Base-by-base conservation (phyloP, 768 basidiomycete species). In the Mycena vitilis region DNA sequence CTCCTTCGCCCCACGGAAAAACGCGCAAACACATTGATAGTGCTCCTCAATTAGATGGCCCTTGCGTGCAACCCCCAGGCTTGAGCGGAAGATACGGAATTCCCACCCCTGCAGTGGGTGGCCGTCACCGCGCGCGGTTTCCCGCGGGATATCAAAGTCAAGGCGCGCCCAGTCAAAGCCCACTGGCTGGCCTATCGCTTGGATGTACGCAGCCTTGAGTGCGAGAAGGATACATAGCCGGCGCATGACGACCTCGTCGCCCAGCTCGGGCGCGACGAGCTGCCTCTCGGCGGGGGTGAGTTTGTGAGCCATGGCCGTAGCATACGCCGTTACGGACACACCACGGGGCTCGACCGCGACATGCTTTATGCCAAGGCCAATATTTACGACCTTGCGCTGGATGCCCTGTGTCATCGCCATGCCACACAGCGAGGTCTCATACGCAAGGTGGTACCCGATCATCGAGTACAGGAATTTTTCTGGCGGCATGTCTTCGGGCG, bases 371-470 rank as follows among this genome's bases (percentile, higher is more conserved):
- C 91, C 92, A 22, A 95, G 81, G 2, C 94, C 94, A 72, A 95
- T 89, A 78, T 93, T 93, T 72, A 92, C 82, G 53, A 95, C 93
- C 65, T 91, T 88, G 55, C 88, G 85, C 63, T 89, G 88, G 13
- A 85, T 83, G 2, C 94, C 94, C 72, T 94, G 93, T 2, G 91
- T 91, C 87, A 95, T 93, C 45, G 90, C 89, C 91, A 94, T 93
- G 18, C 89, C 92, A 61, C 92, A 88, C 13, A 94, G 76, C 15
- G 90, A 91, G 65, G 85, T 86, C 68, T 90, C 87, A 71, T 85
- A 89, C 1, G 88, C 83, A 48, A 92, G 86, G 65, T 92, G 90
- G 72, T 94, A 94, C 13, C 92, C 92, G 65, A 94, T 94, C 87
- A 90, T 90, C 0, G 92, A 90, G 34, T 88, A 86, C 22, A 89